These are phyloP conservation scores for Blepharisma undulans DNA, from an alignment of 169 alveolate genomes.

Conservation along the genomic window DNA sequence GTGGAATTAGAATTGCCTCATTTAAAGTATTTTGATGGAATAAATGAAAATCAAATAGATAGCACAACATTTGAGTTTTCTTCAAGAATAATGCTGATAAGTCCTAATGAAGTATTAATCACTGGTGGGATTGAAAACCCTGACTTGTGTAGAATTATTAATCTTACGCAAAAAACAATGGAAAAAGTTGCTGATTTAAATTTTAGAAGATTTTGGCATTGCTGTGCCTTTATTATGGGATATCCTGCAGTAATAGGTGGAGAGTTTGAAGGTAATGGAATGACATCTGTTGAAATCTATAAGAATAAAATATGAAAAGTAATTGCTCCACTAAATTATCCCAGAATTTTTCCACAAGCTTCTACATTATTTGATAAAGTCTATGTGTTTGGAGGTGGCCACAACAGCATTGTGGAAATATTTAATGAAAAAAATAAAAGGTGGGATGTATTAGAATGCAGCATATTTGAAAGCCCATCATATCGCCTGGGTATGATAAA, in stretches of 20 bases:
- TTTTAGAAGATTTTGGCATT: not conserved
- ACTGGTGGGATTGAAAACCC: not conserved
- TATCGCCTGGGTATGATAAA: not conserved
- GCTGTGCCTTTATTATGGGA: not conserved
- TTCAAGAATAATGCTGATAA: not conserved
- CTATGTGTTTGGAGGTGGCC: not conserved
- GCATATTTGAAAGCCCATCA: not conserved
- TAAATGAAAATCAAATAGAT: not conserved
- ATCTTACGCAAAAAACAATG: not conserved
- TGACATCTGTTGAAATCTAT: not conserved
- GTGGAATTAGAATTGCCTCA: not conserved
- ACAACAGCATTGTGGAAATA: not conserved
- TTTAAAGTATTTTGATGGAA: too few species aligned
- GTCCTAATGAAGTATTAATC: not conserved
- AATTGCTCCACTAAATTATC: not conserved
- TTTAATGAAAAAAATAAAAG: not conserved
- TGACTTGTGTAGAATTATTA: not conserved
- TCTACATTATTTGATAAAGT: not conserved
- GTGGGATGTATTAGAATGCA: not conserved
- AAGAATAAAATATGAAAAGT: not conserved
- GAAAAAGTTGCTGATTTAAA: not conserved
- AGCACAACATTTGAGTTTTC: not conserved
- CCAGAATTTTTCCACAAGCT: not conserved
- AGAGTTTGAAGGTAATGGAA: not conserved
- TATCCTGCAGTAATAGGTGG: not conserved